Evolutionary conservation across 345 rosid species (phyloP).

Genomic region (Carallia brachiata): DNA sequence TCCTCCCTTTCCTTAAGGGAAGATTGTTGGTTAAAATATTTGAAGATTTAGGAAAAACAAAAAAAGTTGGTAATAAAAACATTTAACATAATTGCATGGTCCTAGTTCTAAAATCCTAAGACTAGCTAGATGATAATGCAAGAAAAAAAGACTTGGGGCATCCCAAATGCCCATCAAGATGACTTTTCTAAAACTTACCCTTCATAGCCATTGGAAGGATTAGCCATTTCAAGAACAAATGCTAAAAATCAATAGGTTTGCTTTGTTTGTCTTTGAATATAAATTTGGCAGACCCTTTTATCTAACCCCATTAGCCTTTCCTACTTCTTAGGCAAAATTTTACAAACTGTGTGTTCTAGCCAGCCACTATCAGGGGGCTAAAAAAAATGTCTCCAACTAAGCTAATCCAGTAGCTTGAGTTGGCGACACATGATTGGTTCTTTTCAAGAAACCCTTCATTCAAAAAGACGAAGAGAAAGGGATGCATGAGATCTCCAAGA

Average conservation of each 20-base stretch:
- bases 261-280: slow-evolving; percentile 39
- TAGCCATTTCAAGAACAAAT: slow-evolving; percentile 36
- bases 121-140: slow-evolving; percentile 50
- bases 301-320: slow-evolving; percentile 55
- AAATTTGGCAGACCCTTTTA: slow-evolving; percentile 54
- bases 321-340: slow-evolving; percentile 49
- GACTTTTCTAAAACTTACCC: slow-evolving; percentile 39
- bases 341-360: slow-evolving; percentile 33
- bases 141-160: slow-evolving; percentile 17
- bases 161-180: slow-evolving; percentile 19
- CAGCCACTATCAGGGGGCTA: slow-evolving; percentile 26
- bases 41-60: slow-evolving; percentile 6
- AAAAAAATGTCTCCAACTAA: slow-evolving; percentile 26
- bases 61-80: slow-evolving; percentile 13
- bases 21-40: slow-evolving; percentile 28
- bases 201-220: slow-evolving; percentile 35
- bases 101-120: slow-evolving; percentile 65
- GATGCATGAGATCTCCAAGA: slow-evolving; percentile 29
- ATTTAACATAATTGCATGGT: slow-evolving; percentile 43
- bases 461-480: slow-evolving; percentile 21
- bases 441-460: slow-evolving; percentile 44
- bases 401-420: slow-evolving; percentile 44
- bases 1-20: slow-evolving; percentile 54
- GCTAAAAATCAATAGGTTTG: slow-evolving; percentile 31
- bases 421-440: slow-evolving; percentile 37